Evolutionary conservation across 2,329 filamentous ascomycete species (phyloP).

Genomic region (Aureobasidium sp.): DNA sequence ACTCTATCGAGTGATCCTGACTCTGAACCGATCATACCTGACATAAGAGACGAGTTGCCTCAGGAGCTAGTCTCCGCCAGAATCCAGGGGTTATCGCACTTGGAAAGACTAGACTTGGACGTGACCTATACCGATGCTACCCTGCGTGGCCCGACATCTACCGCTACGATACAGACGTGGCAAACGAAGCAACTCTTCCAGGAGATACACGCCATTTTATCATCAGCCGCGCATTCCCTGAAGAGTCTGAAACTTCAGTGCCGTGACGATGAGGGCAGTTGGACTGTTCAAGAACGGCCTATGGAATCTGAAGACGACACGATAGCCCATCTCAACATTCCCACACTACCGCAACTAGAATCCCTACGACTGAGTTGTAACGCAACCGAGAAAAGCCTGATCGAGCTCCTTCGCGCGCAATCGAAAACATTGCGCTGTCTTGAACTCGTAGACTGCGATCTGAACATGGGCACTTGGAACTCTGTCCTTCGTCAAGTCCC

Average conservation of each 20-base stretch:
- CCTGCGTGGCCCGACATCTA: neutral
- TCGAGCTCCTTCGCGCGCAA: conserved; percentile 17
- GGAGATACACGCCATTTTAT: conserved; percentile 3
- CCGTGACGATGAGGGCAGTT: conserved; percentile 2
- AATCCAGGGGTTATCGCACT: neutral
- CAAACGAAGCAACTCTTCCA: neutral
- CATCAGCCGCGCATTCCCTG: neutral
- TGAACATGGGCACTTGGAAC: neutral
- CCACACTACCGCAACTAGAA: conserved; percentile 17
- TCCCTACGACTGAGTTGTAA: conserved; percentile 15
- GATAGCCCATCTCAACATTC: conserved; percentile 14
- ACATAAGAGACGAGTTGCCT: neutral
- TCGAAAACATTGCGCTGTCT: conserved; percentile 16
- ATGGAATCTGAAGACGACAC: conserved; percentile 11
- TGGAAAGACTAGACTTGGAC: neutral
- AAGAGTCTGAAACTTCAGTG: neutral
- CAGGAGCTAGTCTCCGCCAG: neutral
- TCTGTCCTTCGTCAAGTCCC: conserved; percentile 16
- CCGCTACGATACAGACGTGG: neutral
- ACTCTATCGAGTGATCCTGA: neutral
- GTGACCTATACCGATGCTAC: neutral
- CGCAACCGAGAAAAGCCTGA: conserved; percentile 11
- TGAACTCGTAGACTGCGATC: conserved; percentile 4
- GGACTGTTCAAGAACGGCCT: neutral
- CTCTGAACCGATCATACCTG: neutral